phyloP scores from a whole-genome alignment of 371 early-diverging fungal species.

The Lichtheimia hyalospora region DNA sequence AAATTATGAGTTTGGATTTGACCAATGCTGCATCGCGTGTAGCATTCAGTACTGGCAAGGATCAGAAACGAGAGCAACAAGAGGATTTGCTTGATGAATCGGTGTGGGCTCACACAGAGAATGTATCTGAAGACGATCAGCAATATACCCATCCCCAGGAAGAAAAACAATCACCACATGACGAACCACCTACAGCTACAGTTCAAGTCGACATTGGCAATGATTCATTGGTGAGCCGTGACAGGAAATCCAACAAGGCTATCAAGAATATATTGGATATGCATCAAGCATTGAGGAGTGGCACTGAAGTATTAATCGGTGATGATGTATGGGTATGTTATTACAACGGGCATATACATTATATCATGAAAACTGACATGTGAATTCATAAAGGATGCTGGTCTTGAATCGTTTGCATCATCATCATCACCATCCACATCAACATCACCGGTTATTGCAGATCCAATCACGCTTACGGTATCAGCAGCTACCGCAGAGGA shows the following conservation, averaged over 20 bases:
- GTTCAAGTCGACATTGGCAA: no score
- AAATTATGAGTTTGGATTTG: slow-evolving; percentile 62
- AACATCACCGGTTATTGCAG: slow-evolving; percentile 5
- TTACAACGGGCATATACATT: not conserved
- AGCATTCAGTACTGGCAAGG: slow-evolving; percentile 29
- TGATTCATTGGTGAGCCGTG: no score
- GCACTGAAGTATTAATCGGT: slow-evolving; percentile 49
- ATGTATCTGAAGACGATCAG: slow-evolving; percentile 2
- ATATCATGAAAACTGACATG: no score
- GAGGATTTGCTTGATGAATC: slow-evolving; percentile 33
- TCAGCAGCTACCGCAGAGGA: not conserved
- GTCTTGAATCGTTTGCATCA: slow-evolving; percentile 21
- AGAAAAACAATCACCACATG: not conserved
- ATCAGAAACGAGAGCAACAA: slow-evolving; percentile 9
- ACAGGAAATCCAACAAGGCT: slow-evolving; percentile 9
- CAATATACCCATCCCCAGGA: not conserved
- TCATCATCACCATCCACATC: slow-evolving; percentile 13
- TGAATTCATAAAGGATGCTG: slow-evolving; percentile 25
- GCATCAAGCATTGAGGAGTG: slow-evolving; percentile 52
- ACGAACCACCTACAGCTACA: not conserved
- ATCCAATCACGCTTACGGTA: slow-evolving; percentile 8
- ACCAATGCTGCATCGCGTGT: slow-evolving; percentile 60
- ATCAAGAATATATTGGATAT: slow-evolving; percentile 42
- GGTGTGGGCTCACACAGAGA: slow-evolving; percentile 23
- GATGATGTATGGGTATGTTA: slow-evolving; percentile 52